Base-by-base conservation (phyloP, 768 basidiomycete species). In the Russula sp. region DNA sequence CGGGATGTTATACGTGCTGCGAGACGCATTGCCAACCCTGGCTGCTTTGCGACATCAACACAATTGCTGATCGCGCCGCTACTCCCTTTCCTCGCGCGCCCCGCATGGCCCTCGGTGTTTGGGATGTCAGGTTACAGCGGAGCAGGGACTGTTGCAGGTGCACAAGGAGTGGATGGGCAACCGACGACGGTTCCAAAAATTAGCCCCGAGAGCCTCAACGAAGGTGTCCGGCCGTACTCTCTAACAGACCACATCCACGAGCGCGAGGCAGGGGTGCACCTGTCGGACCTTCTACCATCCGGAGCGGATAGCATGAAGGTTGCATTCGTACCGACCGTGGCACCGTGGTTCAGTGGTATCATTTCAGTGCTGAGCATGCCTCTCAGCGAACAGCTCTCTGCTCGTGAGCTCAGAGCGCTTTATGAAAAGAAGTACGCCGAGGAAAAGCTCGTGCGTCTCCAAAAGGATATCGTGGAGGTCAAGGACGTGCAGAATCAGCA, bases 181-280 rank as follows among this genome's bases (percentile, higher is more conserved):
- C 89, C 90, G 0, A 79, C 82, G 32, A 94, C 86, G 40, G 78
- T 85, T 16, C 88, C 97, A 50, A 98, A 98, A 75, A 83, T 97
- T 16, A 79, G 86, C 1, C 80, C 90, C 0, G 86, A 90, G 68
- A 86, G 81, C 65, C 84, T 99, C 16, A 78, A 76, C 2, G 87
- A 89, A 14, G 90, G 87, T 2, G 76, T 98, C 54, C 83, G 86
- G 59, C 88, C 95, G 8, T 99, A 99, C 76, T 72, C 92, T 0
- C 78, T 99, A 54, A 99, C 97, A 16, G 94, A 95, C 75, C 97
- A 99, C 77, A 97, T 99, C 72, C 97, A 99, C 79, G 97, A 99
- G 75, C 90, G 97, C 51, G 97, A 99, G 76, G 92, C 95, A 0
- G 86, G 88, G 3, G 79, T 79, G 69, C 97, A 97, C 75, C 85